phyloP scores from a whole-genome alignment of 2,329 filamentous ascomycete species.

The Cadophora luteo-olivacea region DNA sequence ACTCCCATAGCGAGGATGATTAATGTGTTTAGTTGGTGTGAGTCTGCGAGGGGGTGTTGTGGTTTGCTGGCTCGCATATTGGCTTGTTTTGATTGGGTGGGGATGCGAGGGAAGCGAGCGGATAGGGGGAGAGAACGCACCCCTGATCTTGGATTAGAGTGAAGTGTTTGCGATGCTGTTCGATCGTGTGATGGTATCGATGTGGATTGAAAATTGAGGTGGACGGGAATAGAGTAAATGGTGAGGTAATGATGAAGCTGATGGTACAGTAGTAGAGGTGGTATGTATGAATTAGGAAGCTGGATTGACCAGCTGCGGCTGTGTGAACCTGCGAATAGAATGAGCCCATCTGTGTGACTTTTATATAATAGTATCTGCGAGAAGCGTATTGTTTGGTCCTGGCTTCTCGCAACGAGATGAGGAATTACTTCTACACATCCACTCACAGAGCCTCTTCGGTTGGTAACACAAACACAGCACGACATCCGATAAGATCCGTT shows the following conservation, averaged over 20 bases:
- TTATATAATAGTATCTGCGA: background rate
- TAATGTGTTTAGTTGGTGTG: background rate
- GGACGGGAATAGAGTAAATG: no score
- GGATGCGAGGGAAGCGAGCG: slow-evolving; percentile 1
- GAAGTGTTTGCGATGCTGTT: background rate
- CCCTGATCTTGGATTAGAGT: background rate
- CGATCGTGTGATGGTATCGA: background rate
- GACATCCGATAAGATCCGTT: background rate
- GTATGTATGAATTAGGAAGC: background rate
- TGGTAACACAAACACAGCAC: slow-evolving; percentile 7
- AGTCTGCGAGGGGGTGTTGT: background rate
- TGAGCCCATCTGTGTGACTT: background rate
- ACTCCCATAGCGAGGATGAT: background rate
- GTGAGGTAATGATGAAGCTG: background rate
- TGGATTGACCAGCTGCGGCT: background rate
- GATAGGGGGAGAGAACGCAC: background rate
- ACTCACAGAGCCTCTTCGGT: background rate
- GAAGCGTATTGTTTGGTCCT: background rate
- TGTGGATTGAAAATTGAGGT: background rate
- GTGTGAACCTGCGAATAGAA: background rate
- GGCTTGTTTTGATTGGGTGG: background rate
- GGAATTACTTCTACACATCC: background rate
- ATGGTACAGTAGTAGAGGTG: background rate
- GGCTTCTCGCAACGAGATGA: background rate
- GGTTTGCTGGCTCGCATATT: slow-evolving; percentile 17